Percentiles rank a stretch among this genome's conserved stretches.
These are phyloP conservation scores for Forsythia viridissima DNA, from an alignment of 257 asterid species.

Conservation along the genomic window DNA sequence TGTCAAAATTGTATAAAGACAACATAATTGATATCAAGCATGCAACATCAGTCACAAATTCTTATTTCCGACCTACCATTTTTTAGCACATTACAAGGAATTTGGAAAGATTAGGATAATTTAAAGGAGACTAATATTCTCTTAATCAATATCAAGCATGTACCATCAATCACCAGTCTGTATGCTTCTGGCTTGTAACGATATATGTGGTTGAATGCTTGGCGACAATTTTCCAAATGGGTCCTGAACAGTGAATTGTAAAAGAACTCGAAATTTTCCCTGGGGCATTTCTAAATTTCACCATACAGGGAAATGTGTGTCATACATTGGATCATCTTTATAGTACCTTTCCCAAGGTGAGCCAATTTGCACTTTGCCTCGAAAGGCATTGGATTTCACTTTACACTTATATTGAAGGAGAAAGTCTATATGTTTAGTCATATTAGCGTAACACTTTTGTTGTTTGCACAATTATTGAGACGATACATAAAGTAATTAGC, in stretches of 20 bases:
- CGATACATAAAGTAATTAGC: background rate
- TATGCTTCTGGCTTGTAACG: background rate
- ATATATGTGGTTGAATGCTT: background rate
- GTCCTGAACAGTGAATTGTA: background rate
- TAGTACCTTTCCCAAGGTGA: background rate
- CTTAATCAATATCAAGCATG: background rate
- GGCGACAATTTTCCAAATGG: background rate
- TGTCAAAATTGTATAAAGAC: too few relatives aligned
- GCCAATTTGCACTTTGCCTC: background rate
- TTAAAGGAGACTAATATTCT: background rate
- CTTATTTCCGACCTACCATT: background rate
- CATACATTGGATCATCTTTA: background rate
- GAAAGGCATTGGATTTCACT: background rate
- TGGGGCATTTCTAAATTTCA: background rate
- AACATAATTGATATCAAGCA: too few relatives aligned
- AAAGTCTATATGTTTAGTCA: background rate
- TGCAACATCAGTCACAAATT: too few relatives aligned
- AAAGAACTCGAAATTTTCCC: background rate
- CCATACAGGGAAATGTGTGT: too few relatives aligned
- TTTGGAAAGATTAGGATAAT: background rate
- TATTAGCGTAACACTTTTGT: background rate
- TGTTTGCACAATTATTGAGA: background rate
- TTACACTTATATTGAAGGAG: background rate
- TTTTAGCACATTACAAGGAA: background rate
- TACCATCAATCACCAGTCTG: background rate